Base-by-base conservation (phyloP, 2,329 filamentous ascomycete species). In the Ambrosiella xylebori region DNA sequence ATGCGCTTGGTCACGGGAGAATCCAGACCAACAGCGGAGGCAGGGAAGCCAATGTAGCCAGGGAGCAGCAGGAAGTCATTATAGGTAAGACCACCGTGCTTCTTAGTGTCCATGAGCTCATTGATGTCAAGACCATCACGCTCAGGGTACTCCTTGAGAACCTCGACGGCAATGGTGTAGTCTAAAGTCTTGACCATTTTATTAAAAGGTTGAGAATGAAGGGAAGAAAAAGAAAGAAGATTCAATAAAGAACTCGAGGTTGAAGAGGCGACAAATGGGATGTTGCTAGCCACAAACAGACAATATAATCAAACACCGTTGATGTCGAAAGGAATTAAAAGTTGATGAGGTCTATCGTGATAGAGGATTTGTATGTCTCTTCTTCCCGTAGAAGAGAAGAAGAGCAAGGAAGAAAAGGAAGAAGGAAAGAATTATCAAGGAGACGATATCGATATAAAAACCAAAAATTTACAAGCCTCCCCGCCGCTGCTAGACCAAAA, bases 41-140 rank as follows among this genome's bases (percentile, higher is more conserved):
- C 93, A 63, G 93, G 82, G 74, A 98, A 98, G 72, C 91, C 93
- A 74, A 98, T 96, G 76, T 96, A 95, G 69, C 94, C 94, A 60
- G 93, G 93, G 62, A 98, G 80, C 66, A 98, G 75, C 63, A 98
- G 82, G 76, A 98, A 98, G 74, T 98, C 93, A 73, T 98, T 98
- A 80, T 96, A 98, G 61, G 91, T 97, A 68, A 98, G 78, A 67
- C 93, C 93, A 62, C 93, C 93, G 68, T 90, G 87, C 72, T 84
- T 85, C 75, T 86, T 85, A 64, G 91, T 90, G 75, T 98, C 86
- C 70, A 97, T 82, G 65, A 98, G 79, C 63, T 88, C 84, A 68
- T 88, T 77, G 67, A 94, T 81, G 69, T 88, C 82, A 66, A 98
- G 84, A 61, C 93, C 93, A 81, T 98, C 93, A 65, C 75, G 78